Base-by-base conservation (phyloP, 129 eudicot species). In the Mikania micrantha region DNA sequence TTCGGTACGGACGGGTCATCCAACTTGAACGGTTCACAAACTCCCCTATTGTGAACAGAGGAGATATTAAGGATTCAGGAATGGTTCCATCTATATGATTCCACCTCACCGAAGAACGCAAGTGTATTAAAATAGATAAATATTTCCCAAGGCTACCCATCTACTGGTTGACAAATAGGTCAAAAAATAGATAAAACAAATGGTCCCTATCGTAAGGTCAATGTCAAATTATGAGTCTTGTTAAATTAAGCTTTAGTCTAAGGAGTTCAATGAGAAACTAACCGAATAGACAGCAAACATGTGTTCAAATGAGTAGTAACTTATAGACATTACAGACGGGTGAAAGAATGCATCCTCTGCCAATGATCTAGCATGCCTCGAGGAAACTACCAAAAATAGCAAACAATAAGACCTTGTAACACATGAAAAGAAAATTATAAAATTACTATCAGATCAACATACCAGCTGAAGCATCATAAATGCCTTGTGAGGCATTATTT, bases 281-380 rank as follows among this genome's bases (percentile, higher is more conserved):
- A 92, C 98, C 95, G 98, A 92, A 71, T 92, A 92, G 69, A 93
- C 98, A 73, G 98, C 98, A 83, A 93, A 93, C 72, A 88, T 86
- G 77, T 93, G 98, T 82, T 93, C 98, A 47, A 88, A 88, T 10
- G 98, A 93, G 85, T 84, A 88, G 80, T 93, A 88, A 88, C 98
- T 93, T 82, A 93, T 94, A 39, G 98, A 93, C 98, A 86, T 88
- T 61, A 93, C 87, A 31, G 98, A 93, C 25, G 96, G 98, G 75
- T 93, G 96, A 74, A 76, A 88, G 79, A 93, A 93, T 25, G 96
- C 96, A 56, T 88, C 92, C 74, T 93, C 98, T 19, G 98, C 95
- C 74, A 93, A 78, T 24, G 91, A 84, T 81, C 95, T 81, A 45
- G 98, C 96, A 77, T 86, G 85, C 78, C 95, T 84, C 0, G 96